Conservation (phyloP, 352 stramenopile genomes). For the Phytophthora ohioensis region DNA sequence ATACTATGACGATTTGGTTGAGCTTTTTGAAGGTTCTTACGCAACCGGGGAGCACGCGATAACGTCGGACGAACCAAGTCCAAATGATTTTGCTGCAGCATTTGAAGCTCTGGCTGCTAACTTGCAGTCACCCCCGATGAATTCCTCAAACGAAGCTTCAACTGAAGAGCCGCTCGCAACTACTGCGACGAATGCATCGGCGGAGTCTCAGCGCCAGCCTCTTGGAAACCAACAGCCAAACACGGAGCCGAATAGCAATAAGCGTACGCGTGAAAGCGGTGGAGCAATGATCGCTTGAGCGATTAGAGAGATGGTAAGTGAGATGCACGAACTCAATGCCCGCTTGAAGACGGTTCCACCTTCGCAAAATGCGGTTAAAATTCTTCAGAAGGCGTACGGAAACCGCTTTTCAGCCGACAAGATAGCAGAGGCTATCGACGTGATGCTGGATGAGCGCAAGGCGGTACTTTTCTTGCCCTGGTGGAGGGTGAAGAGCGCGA, state of each 20-base stretch:
- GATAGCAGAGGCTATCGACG: neutral
- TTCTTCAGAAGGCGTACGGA: conserved; percentile 6
- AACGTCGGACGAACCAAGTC: neutral
- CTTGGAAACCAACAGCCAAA: too few species aligned
- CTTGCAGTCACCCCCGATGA: neutral
- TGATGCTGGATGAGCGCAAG: conserved; percentile 26
- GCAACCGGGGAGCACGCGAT: neutral
- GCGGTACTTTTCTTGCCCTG: conserved; percentile 17
- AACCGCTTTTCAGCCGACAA: neutral
- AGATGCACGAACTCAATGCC: neutral
- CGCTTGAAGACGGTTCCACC: neutral
- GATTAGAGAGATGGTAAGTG: neutral
- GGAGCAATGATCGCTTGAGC: neutral
- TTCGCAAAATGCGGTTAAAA: neutral
- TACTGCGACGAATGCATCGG: too few species aligned
- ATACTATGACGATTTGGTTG: conserved; percentile 1
- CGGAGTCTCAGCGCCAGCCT: too few species aligned
- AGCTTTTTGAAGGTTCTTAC: conserved; percentile 4
- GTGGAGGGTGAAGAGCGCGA: conserved; percentile 14
- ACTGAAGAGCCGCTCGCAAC: too few species aligned
- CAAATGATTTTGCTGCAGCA: neutral
- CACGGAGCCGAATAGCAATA: neutral
- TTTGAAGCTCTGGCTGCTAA: neutral
- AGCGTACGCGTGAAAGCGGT: neutral
- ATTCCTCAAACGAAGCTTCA: too few species aligned